Percentiles rank a stretch among this genome's conserved stretches.
phyloP scores from a whole-genome alignment of 306 rosid genomes.

The Gastrolobium villosum region DNA sequence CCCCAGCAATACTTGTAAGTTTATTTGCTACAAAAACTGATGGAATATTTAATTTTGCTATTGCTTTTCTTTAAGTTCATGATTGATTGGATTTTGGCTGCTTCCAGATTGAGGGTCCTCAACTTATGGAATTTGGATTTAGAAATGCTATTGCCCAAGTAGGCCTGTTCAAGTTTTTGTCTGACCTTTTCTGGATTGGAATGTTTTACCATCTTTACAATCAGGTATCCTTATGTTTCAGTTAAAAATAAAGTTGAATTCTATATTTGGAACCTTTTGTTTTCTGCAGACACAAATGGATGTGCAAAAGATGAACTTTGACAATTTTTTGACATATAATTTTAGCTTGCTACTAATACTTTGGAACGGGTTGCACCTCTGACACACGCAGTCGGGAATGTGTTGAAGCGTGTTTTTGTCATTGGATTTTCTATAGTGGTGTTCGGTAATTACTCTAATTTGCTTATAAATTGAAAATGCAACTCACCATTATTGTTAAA shows the following conservation, averaged over 20 bases:
- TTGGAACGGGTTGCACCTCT: conserved; percentile 83
- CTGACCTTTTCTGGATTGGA: conserved; percentile 81
- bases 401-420: conserved; percentile 84
- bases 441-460: conserved; percentile 61
- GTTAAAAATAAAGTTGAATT: not conserved
- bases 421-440: conserved; percentile 83
- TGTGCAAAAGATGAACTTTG: not conserved
- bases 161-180: conserved; percentile 68
- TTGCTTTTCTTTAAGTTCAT: not conserved
- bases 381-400: conserved; percentile 87
- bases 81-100: conserved; percentile 29
- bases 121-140: conserved; percentile 73
- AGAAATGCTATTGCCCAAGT: conserved; percentile 76
- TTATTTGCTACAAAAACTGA: not conserved
- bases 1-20: conserved; percentile 77
- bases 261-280: not conserved
- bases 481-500: not conserved
- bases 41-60: not conserved
- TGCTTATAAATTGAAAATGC: not conserved
- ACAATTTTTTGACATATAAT: conserved; percentile 9
- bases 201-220: conserved; percentile 83
- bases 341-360: conserved; percentile 83
- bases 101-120: conserved; percentile 81
- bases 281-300: not conserved
- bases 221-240: conserved; percentile 57